These are phyloP conservation scores for Phytophthora podocarpi DNA, from an alignment of 352 stramenopile genomes.

Conservation along the genomic window DNA sequence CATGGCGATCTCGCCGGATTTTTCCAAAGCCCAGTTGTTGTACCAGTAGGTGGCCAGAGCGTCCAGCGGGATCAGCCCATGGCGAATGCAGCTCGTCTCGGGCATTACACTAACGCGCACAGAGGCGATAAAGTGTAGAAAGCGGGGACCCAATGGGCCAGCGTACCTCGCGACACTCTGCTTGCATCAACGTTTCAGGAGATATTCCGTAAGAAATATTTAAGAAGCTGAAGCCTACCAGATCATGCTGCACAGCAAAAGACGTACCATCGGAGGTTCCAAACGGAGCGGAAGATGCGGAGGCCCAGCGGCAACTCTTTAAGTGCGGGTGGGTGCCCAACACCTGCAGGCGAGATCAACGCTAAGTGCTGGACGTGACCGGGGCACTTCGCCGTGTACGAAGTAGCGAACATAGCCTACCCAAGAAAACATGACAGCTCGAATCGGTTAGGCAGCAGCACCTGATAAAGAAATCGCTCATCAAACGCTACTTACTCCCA, in stretches of 20 bases:
- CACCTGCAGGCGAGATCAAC: constrained; percentile 65
- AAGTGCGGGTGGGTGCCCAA: constrained; percentile 44
- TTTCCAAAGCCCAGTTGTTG: constrained; percentile 77
- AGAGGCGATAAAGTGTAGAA: constrained; percentile 54
- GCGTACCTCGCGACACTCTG: constrained; percentile 53
- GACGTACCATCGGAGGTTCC: constrained; percentile 56
- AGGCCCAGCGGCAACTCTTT: constrained; percentile 41
- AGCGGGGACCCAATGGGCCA: constrained; percentile 53
- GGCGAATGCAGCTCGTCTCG: constrained; percentile 60
- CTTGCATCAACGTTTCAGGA: constrained; percentile 4
- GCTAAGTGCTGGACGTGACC: constrained; percentile 56
- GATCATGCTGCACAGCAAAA: too few species aligned
- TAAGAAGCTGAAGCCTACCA: not conserved
- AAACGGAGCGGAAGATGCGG: constrained; percentile 53
- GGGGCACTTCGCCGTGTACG: constrained; percentile 55
- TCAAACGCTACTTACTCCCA: constrained; percentile 44
- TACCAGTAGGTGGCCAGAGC: constrained; percentile 66
- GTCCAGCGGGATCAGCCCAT: constrained; percentile 45
- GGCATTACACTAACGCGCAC: constrained; percentile 61
- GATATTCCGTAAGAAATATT: not conserved
- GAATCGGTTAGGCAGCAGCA: constrained; percentile 1
- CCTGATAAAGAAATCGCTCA: not conserved
- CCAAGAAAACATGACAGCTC: not conserved
- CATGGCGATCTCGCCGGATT: constrained; percentile 71
- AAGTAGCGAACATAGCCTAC: constrained; percentile 66